Base-by-base conservation (phyloP, 176 grass and related monocot genomes). In the Triticum dicoccoides region DNA sequence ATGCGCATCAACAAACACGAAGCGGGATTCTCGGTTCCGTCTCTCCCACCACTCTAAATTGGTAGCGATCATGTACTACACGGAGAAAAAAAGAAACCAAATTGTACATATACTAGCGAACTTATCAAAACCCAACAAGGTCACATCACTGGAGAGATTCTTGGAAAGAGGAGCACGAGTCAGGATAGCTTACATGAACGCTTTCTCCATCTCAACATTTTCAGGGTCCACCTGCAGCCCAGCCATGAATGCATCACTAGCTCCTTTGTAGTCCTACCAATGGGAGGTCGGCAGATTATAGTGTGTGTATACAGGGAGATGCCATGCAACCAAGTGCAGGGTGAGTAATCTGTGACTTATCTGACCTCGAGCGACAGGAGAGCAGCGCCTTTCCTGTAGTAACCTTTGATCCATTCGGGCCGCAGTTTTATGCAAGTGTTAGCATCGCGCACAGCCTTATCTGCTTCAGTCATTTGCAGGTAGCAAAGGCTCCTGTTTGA, bases 331-430 rank as follows among this genome's bases (percentile, higher is more conserved):
- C 4, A 76, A 76, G 24, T 61, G 30, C 32, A 35, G 38, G 52
- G 12, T 11, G 35, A 52, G 10, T 44, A 33, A 5, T 54, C 61
- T 79, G 11, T 6, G n/a, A 76, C 9, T 42, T 54, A 54, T 54
- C 59, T 44, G 10, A 81, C 79, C 79, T 81, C 33, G 41, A 81
- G 41, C 38, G 2, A 81, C 61, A 45, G 14, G 39, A 81, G 79
- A 67, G 79, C 79, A 12, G 62, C 79, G 51, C 79, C 79, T 67
- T 67, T 81, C 24, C 79, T 25, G 25, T 51, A 68, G 41, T 81
- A 49, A 32, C 39, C 79, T 81, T 81, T 81, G 12, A 30, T 10
- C 79, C 79, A 81, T 20, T 67, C 62, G 13, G 62, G 79, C 7
- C 41, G 62, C 62, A 45, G 23, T 34, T 18, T 81, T 45, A 81